Evolutionary conservation across 2,329 filamentous ascomycete genomes (phyloP).

Genomic region (Pseudophaeomoniella oleicola): DNA sequence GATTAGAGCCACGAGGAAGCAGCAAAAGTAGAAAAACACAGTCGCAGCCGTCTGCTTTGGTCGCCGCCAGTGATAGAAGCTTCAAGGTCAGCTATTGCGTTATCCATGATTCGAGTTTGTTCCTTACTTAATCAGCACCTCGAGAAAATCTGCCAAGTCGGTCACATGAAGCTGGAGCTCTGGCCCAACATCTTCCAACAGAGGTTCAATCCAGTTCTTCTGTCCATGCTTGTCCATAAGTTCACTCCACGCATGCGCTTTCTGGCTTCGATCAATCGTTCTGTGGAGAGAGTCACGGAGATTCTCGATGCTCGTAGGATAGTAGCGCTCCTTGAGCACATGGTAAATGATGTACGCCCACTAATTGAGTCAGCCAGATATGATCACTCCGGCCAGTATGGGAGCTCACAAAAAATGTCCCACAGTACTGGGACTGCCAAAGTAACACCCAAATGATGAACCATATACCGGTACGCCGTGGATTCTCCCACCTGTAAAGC

Average conservation of each 20-base stretch:
- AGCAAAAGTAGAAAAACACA: slow-evolving; percentile 19
- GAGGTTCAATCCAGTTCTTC: slow-evolving; percentile 21
- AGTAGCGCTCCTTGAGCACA: slow-evolving; percentile 17
- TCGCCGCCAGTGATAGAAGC: slow-evolving; percentile 22
- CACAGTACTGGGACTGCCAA: slow-evolving; percentile 21
- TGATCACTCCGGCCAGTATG: no score
- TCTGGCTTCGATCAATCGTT: slow-evolving; percentile 14
- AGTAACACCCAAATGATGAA: slow-evolving; percentile 18
- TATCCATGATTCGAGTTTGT: no score
- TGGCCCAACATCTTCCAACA: slow-evolving; percentile 21
- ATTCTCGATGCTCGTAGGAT: slow-evolving; percentile 13
- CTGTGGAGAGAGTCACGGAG: slow-evolving; percentile 20
- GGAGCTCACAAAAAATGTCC: slow-evolving; percentile 16
- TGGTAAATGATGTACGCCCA: slow-evolving; percentile 20
- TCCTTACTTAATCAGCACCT: slow-evolving; percentile 17
- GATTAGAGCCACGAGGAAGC: slow-evolving; percentile 15
- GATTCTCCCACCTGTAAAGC: slow-evolving; percentile 25
- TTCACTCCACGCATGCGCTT: slow-evolving; percentile 20
- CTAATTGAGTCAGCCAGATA: no score
- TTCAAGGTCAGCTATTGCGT: slow-evolving; percentile 3
- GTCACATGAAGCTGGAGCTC: slow-evolving; percentile 21
- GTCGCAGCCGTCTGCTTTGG: slow-evolving; percentile 18
- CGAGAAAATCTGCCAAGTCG: slow-evolving; percentile 22
- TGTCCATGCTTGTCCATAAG: slow-evolving; percentile 21
- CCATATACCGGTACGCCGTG: slow-evolving; percentile 20